Base-by-base conservation (phyloP, 495 filamentous ascomycete species). In the Aspergillus hancockii region DNA sequence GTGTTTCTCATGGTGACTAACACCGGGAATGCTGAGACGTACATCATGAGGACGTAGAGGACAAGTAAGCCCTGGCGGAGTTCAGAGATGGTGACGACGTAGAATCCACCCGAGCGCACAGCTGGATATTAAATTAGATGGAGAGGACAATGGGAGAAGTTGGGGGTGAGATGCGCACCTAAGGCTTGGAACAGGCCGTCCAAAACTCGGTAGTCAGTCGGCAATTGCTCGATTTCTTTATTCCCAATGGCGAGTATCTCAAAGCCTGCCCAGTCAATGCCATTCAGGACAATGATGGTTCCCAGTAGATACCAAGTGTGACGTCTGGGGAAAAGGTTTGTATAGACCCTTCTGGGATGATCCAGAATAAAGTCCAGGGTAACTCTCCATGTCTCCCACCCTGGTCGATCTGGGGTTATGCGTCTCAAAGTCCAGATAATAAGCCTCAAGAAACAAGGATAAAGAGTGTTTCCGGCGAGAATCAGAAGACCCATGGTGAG, bases 31-130 rank as follows among this genome's bases (percentile, higher is more conserved):
- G 81, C 83, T 25, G 78, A 82, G 38, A 88, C 84, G 71, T 93
- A 96, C 90, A 95, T 96, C 91, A 94, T 95, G 23, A 93, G 82
- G n/a, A 92, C 85, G 70, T 96, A 96, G 22, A 94, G 77, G 16
- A 92, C 81, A 60, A 92, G 88, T 1, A 95, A 75, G 3, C 85
- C 85, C 55, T 91, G 87, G 23, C 85, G 87, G 6, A 93, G 75
- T 21, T 78, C 76, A 13, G 90, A 68, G 41, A 96, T 91, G 5
- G 78, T 68, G 43, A 97, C 86, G 47, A 96, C 86, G 63, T 90
- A 91, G 71, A 96, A 95, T 2, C 92, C 92, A 16, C 90, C 91
- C 19, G 84, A 84, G 9, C 92, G 88, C 0, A 96, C 90, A 55
- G 90, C 89, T 73, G 38, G 5, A 19, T 36, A 77, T 46, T 56